Evolutionary conservation across 2,329 filamentous ascomycete species (phyloP), one percentile per base, ranked within the genome.

Genomic region (Cercospora canescens): DNA sequence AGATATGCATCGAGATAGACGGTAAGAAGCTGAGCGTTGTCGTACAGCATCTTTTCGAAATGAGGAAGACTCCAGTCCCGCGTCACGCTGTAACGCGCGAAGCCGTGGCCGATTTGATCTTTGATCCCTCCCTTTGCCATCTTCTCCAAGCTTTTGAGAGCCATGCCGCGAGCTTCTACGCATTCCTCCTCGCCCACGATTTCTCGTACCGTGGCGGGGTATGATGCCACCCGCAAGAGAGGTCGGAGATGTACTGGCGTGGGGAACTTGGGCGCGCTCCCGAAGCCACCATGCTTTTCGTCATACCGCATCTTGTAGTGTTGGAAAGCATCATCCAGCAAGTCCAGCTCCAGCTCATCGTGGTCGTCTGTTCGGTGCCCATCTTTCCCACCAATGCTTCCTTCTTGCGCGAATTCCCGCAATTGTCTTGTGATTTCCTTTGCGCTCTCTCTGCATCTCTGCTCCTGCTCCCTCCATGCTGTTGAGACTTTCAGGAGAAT

Each of bases 1-100:
- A 92, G 84, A 84, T 94, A 98, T 0, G 92, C 94, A 74, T 97
- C 93, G 6, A 96, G 84, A 73, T 95, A 98, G 6, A 95, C 84
- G 26, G 89, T 86, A 2, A 99, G 81, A 1, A 98, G 84, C 71
- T 97, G 90, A 0, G 92, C 90, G 74, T 99, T 96, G 75, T 98
- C 95, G 62, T 93, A 93, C 9, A 97, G 86, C 86, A 98, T 93
- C 82, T 98, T 98, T 81, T 99, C 95, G 73, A 98, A 99, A 77
- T 97, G 94, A 11, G 95, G 95, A 55, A 98, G 82, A 69, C 91
- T 92, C 95, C 95, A 99, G 79, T 98, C 92, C 14, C 88, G 83
- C 0, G 94, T 98, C 7, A 96, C 91, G 14, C 93, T 96, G 76
- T 96, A 97, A 60, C 94, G 87, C 39, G 90, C 88, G 73, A 93